These are phyloP conservation scores for Leptodermis oblonga DNA, from an alignment of 257 asterid genomes.

Conservation along the genomic window DNA sequence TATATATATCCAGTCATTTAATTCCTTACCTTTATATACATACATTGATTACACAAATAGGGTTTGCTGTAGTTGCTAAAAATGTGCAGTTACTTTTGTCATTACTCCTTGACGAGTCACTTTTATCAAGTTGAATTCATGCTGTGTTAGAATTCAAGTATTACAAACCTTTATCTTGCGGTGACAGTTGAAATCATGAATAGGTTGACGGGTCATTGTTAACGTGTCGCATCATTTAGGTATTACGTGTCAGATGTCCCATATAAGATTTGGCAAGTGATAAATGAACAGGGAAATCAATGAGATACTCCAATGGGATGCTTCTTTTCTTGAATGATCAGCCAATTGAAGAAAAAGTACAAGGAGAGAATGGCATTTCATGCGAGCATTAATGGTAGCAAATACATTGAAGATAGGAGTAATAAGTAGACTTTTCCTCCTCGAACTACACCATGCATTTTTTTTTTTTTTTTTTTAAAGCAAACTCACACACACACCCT, in stretches of 20 bases:
- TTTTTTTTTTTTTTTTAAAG: background rate
- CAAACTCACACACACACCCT: too few relatives aligned
- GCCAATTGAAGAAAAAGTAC: conserved; percentile 1
- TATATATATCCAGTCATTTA: background rate
- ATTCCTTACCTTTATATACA: background rate
- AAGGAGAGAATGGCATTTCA: conserved; percentile 1
- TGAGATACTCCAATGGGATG: conserved; percentile 3
- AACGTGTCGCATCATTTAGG: too few relatives aligned
- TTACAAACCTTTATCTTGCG: too few relatives aligned
- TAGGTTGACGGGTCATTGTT: too few relatives aligned
- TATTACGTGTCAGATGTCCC: too few relatives aligned
- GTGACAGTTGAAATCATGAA: too few relatives aligned
- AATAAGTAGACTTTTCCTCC: background rate
- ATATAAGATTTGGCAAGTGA: background rate
- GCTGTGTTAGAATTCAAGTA: too few relatives aligned
- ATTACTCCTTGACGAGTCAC: too few relatives aligned
- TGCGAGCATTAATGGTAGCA: background rate
- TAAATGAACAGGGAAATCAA: background rate
- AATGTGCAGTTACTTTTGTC: background rate
- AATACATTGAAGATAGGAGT: background rate
- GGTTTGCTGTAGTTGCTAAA: background rate
- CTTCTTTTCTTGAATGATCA: background rate
- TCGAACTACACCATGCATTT: background rate
- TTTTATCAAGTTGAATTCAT: too few relatives aligned
- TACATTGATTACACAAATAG: too few relatives aligned